Evolutionary conservation across 2,329 filamentous ascomycete genomes (phyloP).

Genomic region (Bipolaris oryzae): DNA sequence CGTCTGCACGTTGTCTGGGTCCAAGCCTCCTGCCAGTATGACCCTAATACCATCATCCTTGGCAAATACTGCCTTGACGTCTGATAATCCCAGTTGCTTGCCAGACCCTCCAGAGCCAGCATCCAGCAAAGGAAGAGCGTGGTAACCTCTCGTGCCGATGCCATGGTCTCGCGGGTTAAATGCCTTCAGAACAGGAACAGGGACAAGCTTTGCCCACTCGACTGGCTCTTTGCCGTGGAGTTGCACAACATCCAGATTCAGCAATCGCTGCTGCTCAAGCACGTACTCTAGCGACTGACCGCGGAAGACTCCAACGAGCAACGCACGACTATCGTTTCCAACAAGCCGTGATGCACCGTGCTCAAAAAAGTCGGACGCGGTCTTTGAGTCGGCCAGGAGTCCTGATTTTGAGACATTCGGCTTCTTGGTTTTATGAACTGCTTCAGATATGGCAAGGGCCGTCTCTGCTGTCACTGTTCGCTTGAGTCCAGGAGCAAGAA

Average conservation of each 20-base stretch:
- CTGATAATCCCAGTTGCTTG: slow-evolving; percentile 72
- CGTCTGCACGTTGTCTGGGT: slow-evolving; percentile 75
- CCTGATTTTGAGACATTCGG: slow-evolving; percentile 27
- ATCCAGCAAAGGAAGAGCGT: slow-evolving; percentile 83
- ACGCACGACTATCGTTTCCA: slow-evolving; percentile 64
- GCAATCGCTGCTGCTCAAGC: slow-evolving; percentile 74
- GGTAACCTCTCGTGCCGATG: slow-evolving; percentile 76
- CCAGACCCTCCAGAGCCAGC: slow-evolving; percentile 84
- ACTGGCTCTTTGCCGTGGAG: slow-evolving; percentile 90
- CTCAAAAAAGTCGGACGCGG: slow-evolving; percentile 73
- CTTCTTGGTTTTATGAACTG: slow-evolving; percentile 66
- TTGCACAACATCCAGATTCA: slow-evolving; percentile 86
- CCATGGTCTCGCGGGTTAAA: slow-evolving; percentile 80
- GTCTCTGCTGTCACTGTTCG: slow-evolving; percentile 80
- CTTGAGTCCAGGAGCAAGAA: slow-evolving; percentile 80
- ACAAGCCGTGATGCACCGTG: slow-evolving; percentile 56
- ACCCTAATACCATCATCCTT: slow-evolving; percentile 74
- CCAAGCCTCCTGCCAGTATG: slow-evolving; percentile 84
- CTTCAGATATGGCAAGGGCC: slow-evolving; percentile 78
- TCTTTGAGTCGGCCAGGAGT: slow-evolving; percentile 34
- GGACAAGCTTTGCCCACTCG: slow-evolving; percentile 88
- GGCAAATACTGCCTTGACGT: slow-evolving; percentile 70
- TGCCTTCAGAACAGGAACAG: slow-evolving; percentile 86
- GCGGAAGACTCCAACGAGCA: slow-evolving; percentile 92
- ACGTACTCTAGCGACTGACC: slow-evolving; percentile 87